phyloP scores from a whole-genome alignment of 768 basidiomycete genomes.

The Lactarius tabidus region DNA sequence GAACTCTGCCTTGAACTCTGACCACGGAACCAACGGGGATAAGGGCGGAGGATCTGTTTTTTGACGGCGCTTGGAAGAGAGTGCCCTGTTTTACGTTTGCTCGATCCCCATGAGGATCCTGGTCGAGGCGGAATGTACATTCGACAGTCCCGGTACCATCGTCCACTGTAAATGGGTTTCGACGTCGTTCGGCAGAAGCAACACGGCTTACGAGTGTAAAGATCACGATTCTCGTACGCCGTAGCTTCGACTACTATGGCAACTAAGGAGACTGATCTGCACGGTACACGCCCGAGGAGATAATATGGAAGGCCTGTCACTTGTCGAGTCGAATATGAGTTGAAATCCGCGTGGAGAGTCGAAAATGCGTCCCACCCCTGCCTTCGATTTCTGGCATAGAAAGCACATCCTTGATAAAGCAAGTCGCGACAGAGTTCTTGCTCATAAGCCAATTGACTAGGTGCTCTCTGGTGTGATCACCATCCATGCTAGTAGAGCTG shows the following conservation, averaged over 20 bases:
- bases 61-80: background rate
- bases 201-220: slow-evolving; percentile 51
- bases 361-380: slow-evolving; percentile 12
- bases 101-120: background rate
- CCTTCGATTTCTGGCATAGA: slow-evolving; percentile 18
- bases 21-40: slow-evolving; percentile 20
- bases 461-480: slow-evolving; percentile 7
- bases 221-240: slow-evolving; percentile 52
- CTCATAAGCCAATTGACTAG: slow-evolving; percentile 21
- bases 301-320: slow-evolving; percentile 53
- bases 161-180: slow-evolving; percentile 48
- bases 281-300: slow-evolving; percentile 70
- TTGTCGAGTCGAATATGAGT: background rate
- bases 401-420: slow-evolving; percentile 19
- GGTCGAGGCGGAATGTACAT: slow-evolving; percentile 43
- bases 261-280: slow-evolving; percentile 55
- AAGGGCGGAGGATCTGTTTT: background rate
- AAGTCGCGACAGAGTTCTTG: slow-evolving; percentile 13
- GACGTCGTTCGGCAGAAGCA: background rate
- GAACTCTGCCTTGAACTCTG: slow-evolving; percentile 18
- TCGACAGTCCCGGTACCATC: slow-evolving; percentile 75
- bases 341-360: background rate
- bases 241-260: slow-evolving; percentile 64
- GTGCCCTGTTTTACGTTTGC: background rate
- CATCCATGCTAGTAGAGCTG: background rate